Evolutionary conservation across 2,329 filamentous ascomycete genomes (phyloP).

Genomic region (Colletotrichum paranaense): DNA sequence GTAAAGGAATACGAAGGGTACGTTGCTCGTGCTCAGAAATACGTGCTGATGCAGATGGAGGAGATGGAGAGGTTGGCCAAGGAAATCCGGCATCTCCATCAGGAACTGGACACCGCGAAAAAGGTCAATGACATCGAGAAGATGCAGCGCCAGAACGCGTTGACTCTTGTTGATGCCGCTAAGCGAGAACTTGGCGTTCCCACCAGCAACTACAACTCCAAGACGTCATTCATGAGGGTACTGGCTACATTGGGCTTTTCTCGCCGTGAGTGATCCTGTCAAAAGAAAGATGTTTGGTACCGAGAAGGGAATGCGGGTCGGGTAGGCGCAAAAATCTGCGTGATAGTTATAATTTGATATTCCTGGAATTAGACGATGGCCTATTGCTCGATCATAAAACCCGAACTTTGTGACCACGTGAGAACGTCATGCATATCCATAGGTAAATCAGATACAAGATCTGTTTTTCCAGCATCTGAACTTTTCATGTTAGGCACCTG

Average conservation of each 20-base stretch:
- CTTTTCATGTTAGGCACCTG: background rate
- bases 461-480: background rate
- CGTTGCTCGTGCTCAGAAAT: background rate
- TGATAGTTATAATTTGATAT: background rate
- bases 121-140: background rate
- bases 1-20: background rate
- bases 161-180: background rate
- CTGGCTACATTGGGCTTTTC: background rate
- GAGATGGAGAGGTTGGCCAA: background rate
- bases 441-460: background rate
- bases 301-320: background rate
- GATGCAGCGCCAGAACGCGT: background rate
- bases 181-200: background rate
- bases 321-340: background rate
- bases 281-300: background rate
- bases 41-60: background rate
- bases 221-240: background rate
- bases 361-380: background rate
- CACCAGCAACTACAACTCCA: background rate
- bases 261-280: background rate
- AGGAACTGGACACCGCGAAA: background rate
- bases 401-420: background rate
- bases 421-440: background rate
- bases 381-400: background rate
- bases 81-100: background rate